phyloP scores from a whole-genome alignment of 768 basidiomycete genomes.

The Tulasnella sp. region DNA sequence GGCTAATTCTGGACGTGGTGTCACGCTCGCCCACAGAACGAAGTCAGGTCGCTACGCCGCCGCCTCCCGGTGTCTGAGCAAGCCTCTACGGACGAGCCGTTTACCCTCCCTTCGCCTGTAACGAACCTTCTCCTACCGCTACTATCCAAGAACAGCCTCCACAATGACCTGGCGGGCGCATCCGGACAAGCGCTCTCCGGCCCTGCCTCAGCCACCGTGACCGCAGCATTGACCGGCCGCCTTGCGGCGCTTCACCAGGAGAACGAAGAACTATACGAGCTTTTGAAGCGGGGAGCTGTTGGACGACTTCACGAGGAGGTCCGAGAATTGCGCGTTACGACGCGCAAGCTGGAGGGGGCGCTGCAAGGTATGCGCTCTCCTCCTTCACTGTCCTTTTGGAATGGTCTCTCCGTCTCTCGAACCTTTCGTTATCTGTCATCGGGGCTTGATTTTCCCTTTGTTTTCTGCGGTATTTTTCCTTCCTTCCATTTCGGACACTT shows the following conservation, averaged over 20 bases:
- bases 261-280: conserved; percentile 76
- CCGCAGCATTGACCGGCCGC: conserved; percentile 68
- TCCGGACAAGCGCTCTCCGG: conserved; percentile 31
- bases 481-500: conserved; percentile 1
- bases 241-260: conserved; percentile 70
- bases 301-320: conserved; percentile 20
- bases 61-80: conserved; percentile 39
- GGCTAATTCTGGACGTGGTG: background rate
- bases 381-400: conserved; percentile 16
- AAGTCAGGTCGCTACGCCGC: conserved; percentile 59
- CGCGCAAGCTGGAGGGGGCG: conserved; percentile 62
- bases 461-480: conserved; percentile 19
- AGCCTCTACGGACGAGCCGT: conserved; percentile 21
- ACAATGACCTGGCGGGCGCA: conserved; percentile 48
- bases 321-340: conserved; percentile 55
- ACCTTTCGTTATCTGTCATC: conserved; percentile 13
- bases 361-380: conserved; percentile 50
- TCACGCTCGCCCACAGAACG: conserved; percentile 49
- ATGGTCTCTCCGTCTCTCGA: conserved; percentile 3
- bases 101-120: conserved; percentile 63
- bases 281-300: conserved; percentile 29
- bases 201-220: conserved; percentile 43
- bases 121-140: conserved; percentile 45
- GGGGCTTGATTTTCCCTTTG: background rate
- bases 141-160: conserved; percentile 32